Evolutionary conservation across 768 basidiomycete species (phyloP).

Genomic region (Leucosporidium creatinivorum): DNA sequence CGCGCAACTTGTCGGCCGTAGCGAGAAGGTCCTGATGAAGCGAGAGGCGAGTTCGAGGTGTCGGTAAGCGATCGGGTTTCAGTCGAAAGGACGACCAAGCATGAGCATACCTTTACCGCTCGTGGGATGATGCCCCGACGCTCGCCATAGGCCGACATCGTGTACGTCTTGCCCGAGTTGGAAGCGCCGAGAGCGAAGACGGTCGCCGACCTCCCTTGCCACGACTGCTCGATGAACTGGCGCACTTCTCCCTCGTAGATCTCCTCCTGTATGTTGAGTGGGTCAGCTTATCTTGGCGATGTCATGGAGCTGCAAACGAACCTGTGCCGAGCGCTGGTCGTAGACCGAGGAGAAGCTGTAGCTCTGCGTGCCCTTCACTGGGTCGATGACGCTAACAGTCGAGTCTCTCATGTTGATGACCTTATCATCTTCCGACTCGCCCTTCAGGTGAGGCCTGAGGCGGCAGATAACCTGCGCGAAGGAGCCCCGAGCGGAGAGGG

Average conservation of each 20-base stretch:
- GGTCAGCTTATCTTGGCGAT: too few species aligned
- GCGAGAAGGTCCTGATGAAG: too few species aligned
- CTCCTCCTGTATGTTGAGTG: not conserved
- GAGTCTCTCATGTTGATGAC: not conserved
- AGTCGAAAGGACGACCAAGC: too few species aligned
- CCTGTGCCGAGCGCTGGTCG: not conserved
- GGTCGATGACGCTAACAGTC: not conserved
- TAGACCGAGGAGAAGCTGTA: not conserved
- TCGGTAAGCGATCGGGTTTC: too few species aligned
- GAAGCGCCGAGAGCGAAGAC: not conserved
- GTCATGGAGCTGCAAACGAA: too few species aligned
- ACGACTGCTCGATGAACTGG: not conserved
- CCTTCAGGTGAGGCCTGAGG: not conserved
- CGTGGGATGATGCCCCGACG: not conserved
- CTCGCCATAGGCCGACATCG: not conserved
- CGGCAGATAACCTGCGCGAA: not conserved
- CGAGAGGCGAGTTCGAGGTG: too few species aligned
- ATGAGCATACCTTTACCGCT: not conserved
- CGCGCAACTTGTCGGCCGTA: too few species aligned
- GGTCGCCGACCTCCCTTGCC: not conserved
- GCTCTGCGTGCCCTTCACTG: not conserved
- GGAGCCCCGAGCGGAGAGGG: too few species aligned
- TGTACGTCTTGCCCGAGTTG: not conserved
- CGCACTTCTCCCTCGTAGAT: not conserved
- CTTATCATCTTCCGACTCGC: not conserved